Conservation (phyloP, 2,329 filamentous ascomycete species). For the Exophiala dermatitidis region DNA sequence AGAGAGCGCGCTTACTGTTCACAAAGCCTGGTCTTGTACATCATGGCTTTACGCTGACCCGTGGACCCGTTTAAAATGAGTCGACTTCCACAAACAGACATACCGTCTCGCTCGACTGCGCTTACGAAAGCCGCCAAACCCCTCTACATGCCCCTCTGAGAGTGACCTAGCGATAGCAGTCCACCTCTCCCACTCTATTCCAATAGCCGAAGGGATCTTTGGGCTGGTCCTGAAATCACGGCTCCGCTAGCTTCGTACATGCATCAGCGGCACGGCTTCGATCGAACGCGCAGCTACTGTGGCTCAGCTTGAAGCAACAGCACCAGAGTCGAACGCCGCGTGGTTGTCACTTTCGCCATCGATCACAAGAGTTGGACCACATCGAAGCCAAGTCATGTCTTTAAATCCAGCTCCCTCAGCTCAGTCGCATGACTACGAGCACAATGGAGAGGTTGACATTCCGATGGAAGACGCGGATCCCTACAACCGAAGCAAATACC, state of each 20-base stretch:
- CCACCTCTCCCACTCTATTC: background rate
- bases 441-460: constrained; percentile 62
- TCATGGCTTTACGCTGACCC: constrained; percentile 19
- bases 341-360: background rate
- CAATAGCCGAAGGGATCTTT: background rate
- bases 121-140: constrained; percentile 17
- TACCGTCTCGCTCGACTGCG: constrained; percentile 21
- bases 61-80: constrained; percentile 12
- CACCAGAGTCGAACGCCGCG: background rate
- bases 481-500: constrained; percentile 80
- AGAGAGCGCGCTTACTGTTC: background rate
- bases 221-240: background rate
- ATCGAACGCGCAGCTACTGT: constrained; percentile 1
- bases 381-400: constrained; percentile 34
- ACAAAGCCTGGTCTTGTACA: background rate
- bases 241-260: constrained; percentile 3
- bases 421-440: constrained; percentile 57
- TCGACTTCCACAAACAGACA: constrained; percentile 8
- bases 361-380: background rate
- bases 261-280: background rate
- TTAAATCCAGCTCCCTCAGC: constrained; percentile 53
- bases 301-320: constrained; percentile 8
- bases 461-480: constrained; percentile 86
- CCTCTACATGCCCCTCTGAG: constrained; percentile 11
- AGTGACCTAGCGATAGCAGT: background rate